Evolutionary conservation across 2,329 filamentous ascomycete species (phyloP).

Genomic region (Verticillium zaregamsianum): DNA sequence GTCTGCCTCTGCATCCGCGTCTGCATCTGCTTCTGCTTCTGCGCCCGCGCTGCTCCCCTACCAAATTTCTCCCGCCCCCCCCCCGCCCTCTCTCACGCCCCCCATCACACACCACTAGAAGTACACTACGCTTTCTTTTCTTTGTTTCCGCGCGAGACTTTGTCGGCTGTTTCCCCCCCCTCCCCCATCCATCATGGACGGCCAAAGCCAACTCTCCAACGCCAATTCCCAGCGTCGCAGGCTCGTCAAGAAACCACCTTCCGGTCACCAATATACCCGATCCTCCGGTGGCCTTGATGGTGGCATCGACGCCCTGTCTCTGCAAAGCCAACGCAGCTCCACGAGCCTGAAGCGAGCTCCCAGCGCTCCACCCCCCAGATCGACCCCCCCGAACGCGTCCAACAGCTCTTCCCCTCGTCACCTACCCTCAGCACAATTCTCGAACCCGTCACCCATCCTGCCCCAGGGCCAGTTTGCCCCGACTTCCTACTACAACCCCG

Average conservation of each 20-base stretch:
- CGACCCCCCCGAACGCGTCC: constrained; percentile 41
- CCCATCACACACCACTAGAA: background rate
- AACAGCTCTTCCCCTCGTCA: constrained; percentile 45
- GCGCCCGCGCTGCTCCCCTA: constrained; percentile 1
- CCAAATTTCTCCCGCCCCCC: constrained; percentile 2
- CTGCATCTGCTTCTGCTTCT: constrained; percentile 7
- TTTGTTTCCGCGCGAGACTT: constrained; percentile 11
- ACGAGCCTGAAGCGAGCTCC: constrained; percentile 58
- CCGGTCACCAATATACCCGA: constrained; percentile 38
- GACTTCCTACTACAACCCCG: constrained; percentile 29
- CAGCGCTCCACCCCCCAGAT: constrained; percentile 50
- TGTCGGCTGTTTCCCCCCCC: constrained; percentile 11
- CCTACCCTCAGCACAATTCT: constrained; percentile 32
- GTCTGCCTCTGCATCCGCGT: constrained; percentile 5
- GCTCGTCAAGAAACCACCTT: constrained; percentile 60
- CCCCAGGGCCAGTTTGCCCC: constrained; percentile 41
- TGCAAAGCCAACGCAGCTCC: constrained; percentile 61
- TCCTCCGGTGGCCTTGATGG: constrained; percentile 48
- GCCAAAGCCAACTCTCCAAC: constrained; percentile 37
- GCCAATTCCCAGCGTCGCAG: constrained; percentile 52
- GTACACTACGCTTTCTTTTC: constrained; percentile 2
- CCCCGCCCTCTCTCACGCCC: background rate
- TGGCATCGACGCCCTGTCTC: constrained; percentile 51
- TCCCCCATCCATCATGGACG: constrained; percentile 38
- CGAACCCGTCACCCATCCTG: constrained; percentile 43